Base-by-base conservation (phyloP, 164 flowering plant species). In the Protea cynaroides region DNA sequence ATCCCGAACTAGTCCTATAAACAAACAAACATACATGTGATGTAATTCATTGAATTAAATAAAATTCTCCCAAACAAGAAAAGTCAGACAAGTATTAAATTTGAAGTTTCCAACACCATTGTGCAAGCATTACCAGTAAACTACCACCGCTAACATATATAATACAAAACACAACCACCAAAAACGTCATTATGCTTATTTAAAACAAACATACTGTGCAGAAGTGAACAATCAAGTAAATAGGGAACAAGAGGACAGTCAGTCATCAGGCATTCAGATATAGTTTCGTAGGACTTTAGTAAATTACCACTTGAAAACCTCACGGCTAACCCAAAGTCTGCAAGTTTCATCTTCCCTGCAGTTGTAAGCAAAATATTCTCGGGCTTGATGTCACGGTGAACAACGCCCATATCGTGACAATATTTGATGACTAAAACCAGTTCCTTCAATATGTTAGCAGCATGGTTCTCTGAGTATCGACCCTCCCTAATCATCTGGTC, bases 331-430 rank as follows among this genome's bases (percentile, higher is more conserved):
- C 91, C 95, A 77, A 84, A 88, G 78, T 88, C 89, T 9, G 95
- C 91, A 71, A 88, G 85, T 75, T 88, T 86, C 56, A 86, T 72
- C 73, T 82, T 80, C 46, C 91, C 91, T 13, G 85, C 70, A 50
- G 76, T 24, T 15, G 88, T 78, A 18, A 88, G 85, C 63, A 88
- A 86, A 64, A 88, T 80, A 70, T 88, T 86, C 74, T 86, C 91
- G 12, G 91, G 95, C 79, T 88, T 88, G 37, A 88, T 77, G 65
- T 88, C 89, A 73, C 88, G 75, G 54, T 88, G 95, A 11, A 88
- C 91, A 63, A 86, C 95, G 24, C 95, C 91, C 91, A 88, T 88
- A 15, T 88, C 89, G 74, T 88, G 95, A 65, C 95, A 88, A 69
- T 88, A 88, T 74, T 83, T 81, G 47, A 87, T 75, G 19, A 81